Percentiles rank a stretch among this genome's conserved stretches.
These are phyloP conservation scores for Zygoascus flipseniorum DNA, from an alignment of 805 yeast genomes.

Conservation along the genomic window DNA sequence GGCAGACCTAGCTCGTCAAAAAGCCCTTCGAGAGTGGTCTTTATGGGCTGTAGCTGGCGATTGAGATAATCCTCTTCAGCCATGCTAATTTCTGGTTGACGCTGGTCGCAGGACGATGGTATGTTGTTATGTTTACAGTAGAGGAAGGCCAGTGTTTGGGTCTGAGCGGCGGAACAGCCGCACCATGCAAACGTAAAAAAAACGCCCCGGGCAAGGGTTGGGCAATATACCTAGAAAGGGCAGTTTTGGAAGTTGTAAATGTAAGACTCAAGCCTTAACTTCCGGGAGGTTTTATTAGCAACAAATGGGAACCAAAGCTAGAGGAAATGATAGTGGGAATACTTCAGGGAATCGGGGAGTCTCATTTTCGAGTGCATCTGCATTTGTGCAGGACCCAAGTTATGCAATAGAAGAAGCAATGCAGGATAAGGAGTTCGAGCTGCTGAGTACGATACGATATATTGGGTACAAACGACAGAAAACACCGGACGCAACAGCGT, in stretches of 20 bases:
- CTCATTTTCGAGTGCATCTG: too few relatives aligned
- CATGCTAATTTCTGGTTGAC: background rate
- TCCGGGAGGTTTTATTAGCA: too few relatives aligned
- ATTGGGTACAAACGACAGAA: background rate
- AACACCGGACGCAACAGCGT: background rate
- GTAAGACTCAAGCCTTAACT: too few relatives aligned
- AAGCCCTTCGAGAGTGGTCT: slow-evolving; percentile 20
- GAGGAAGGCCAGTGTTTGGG: background rate
- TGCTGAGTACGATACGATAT: slow-evolving; percentile 66
- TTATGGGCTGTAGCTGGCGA: slow-evolving; percentile 16
- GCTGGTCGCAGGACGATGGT: background rate
- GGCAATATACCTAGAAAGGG: too few relatives aligned
- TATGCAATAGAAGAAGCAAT: background rate
- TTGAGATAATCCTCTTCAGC: background rate
- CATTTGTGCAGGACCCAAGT: background rate
- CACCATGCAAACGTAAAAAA: too few relatives aligned
- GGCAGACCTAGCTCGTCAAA: slow-evolving; percentile 20
- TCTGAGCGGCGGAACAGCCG: background rate
- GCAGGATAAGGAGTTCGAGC: slow-evolving; percentile 35
- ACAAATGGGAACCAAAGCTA: too few relatives aligned
- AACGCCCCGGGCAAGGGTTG: too few relatives aligned
- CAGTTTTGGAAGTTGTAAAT: too few relatives aligned
- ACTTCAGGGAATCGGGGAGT: too few relatives aligned
- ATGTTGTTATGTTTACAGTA: background rate
- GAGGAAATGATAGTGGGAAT: too few relatives aligned